phyloP scores from a whole-genome alignment of 345 rosid genomes.

The Leavenworthia alabamica region DNA sequence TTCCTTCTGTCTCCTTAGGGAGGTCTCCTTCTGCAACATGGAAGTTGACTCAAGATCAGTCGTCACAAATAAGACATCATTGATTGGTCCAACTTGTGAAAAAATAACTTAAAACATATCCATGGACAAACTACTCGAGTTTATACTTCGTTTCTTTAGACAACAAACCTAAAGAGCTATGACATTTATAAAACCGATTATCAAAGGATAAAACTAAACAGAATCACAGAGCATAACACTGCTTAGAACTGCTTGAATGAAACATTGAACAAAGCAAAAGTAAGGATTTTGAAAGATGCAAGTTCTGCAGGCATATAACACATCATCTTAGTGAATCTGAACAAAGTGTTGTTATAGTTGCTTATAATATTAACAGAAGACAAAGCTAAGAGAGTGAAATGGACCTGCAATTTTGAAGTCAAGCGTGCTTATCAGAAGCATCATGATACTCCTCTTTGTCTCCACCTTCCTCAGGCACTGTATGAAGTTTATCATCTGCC shows the following conservation, averaged over 20 bases:
- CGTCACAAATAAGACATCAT: neutral
- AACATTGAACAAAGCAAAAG: neutral
- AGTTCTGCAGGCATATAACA: neutral
- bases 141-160: neutral
- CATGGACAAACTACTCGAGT: neutral
- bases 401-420: slow-evolving; percentile 21
- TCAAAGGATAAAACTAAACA: neutral
- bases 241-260: neutral
- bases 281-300: neutral
- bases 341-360: neutral
- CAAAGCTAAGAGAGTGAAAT: neutral
- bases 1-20: slow-evolving; percentile 13
- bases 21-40: slow-evolving; percentile 17
- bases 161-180: neutral
- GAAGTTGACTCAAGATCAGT: slow-evolving; percentile 14
- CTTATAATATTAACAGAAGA: neutral
- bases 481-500: slow-evolving; percentile 28
- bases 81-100: neutral
- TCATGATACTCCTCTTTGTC: slow-evolving; percentile 51
- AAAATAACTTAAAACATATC: neutral
- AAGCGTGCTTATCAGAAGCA: slow-evolving; percentile 39
- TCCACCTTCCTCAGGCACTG: slow-evolving; percentile 39
- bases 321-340: neutral
- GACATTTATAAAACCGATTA: neutral
- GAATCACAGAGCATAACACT: neutral